These are phyloP conservation scores for Mortierella sp. DNA, from an alignment of 371 early-diverging fungal species.

Conservation along the genomic window DNA sequence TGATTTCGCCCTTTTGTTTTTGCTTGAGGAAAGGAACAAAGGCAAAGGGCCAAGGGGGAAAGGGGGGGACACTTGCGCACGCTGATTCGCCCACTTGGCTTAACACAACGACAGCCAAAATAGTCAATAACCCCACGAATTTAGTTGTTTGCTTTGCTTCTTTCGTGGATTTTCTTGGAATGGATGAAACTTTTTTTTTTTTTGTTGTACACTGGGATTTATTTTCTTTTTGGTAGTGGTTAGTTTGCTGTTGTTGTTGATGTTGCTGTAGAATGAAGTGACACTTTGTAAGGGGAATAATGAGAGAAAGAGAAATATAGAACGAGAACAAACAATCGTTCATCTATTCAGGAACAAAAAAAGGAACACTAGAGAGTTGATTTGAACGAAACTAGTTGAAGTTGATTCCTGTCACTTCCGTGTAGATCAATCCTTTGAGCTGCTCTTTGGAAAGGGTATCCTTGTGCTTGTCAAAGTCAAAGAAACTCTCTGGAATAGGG, in stretches of 20 bases:
- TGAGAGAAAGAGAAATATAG: not conserved
- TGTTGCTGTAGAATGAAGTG: too few relatives aligned
- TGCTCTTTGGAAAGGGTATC: constrained; percentile 89
- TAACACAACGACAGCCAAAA: not conserved
- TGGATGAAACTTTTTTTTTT: too few relatives aligned
- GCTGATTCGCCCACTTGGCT: not conserved
- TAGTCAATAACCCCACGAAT: too few relatives aligned
- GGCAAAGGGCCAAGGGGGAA: too few relatives aligned
- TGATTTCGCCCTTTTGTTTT: not conserved
- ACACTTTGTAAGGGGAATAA: too few relatives aligned
- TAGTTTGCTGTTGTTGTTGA: too few relatives aligned
- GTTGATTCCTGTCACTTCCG: constrained; percentile 46
- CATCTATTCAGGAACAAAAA: not conserved
- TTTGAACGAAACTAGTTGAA: not conserved
- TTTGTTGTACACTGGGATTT: not conserved
- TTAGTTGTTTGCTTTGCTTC: too few relatives aligned
- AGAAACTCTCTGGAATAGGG: constrained; percentile 86
- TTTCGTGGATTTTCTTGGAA: too few relatives aligned
- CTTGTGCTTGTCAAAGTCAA: constrained; percentile 91
- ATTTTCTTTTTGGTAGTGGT: not conserved
- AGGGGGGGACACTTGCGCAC: too few relatives aligned
- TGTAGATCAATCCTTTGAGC: constrained; percentile 70
- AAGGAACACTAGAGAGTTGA: not conserved
- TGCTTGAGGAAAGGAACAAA: too few relatives aligned
- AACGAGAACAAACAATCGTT: not conserved